Conservation (phyloP, 2,329 filamentous ascomycete species). For the Didymella pomorum region DNA sequence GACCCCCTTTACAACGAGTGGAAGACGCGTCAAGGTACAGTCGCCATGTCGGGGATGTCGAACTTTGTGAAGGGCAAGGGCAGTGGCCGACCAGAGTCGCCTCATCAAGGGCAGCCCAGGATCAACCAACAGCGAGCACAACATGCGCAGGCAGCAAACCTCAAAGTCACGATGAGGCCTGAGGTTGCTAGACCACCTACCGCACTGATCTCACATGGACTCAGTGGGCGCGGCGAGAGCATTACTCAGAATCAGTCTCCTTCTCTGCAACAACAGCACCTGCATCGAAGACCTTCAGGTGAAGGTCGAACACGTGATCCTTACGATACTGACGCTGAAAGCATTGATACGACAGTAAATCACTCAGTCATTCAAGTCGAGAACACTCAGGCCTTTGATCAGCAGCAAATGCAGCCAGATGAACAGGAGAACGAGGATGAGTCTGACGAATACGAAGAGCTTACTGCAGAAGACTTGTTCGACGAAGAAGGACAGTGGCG, state of each 20-base stretch:
- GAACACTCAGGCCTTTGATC: constrained; percentile 22
- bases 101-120: constrained; percentile 3
- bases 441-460: constrained; percentile 25
- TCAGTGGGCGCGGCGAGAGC: constrained; percentile 18
- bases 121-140: constrained; percentile 24
- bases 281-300: constrained; percentile 23
- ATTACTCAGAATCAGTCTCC: constrained; percentile 25
- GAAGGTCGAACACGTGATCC: constrained; percentile 31
- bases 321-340: constrained; percentile 51
- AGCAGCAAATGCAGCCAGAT: constrained; percentile 18
- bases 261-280: constrained; percentile 27
- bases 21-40: not conserved
- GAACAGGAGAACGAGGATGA: constrained; percentile 17
- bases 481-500: not conserved
- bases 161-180: constrained; percentile 29
- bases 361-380: constrained; percentile 32
- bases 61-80: constrained; percentile 29
- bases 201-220: constrained; percentile 5
- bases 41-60: constrained; percentile 24
- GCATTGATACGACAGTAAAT: constrained; percentile 46
- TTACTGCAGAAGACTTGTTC: constrained; percentile 1
- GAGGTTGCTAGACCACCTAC: constrained; percentile 24
- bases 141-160: constrained; percentile 30
- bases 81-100: constrained; percentile 11
- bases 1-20: not conserved